A percentile compares a stretch with the other conserved stretches of the same genome.
Evolutionary conservation across 768 basidiomycete species (phyloP).

Genomic region (Pleurotus djamor): DNA sequence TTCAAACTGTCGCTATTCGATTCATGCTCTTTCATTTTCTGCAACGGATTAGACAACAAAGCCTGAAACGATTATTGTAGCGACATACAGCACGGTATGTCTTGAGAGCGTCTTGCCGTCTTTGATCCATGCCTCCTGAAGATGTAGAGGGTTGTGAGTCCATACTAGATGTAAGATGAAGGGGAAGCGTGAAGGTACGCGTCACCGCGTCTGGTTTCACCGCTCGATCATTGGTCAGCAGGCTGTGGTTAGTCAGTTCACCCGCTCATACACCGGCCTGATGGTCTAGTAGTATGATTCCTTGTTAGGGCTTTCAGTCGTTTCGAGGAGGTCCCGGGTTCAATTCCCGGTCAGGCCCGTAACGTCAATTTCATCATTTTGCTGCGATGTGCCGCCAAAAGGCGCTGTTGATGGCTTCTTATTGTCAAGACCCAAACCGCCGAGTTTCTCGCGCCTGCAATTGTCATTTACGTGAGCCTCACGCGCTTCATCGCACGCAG

Average conservation of each 20-base stretch:
- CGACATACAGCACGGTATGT: conserved; percentile 67
- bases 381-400: not conserved
- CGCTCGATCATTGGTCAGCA: not conserved
- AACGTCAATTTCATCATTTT: too few relatives aligned
- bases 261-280: conserved; percentile 31
- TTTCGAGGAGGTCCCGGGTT: conserved; percentile 85
- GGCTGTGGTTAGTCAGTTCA: not conserved
- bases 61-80: not conserved
- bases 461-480: not conserved
- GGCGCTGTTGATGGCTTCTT: not conserved
- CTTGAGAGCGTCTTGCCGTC: conserved; percentile 71
- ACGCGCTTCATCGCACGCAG: not conserved
- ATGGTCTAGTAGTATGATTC: conserved; percentile 69
- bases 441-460: not conserved
- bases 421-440: not conserved
- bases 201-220: not conserved
- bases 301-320: conserved; percentile 44
- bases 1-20: conserved; percentile 83
- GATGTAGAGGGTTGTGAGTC: conserved; percentile 53
- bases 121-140: conserved; percentile 62
- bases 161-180: conserved; percentile 22
- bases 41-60: conserved; percentile 3
- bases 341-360: conserved; percentile 69
- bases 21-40: conserved; percentile 98
- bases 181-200: not conserved